Conservation (phyloP, 1,284 basidiomycete genomes). For the Sphaerobolus stellatus region DNA sequence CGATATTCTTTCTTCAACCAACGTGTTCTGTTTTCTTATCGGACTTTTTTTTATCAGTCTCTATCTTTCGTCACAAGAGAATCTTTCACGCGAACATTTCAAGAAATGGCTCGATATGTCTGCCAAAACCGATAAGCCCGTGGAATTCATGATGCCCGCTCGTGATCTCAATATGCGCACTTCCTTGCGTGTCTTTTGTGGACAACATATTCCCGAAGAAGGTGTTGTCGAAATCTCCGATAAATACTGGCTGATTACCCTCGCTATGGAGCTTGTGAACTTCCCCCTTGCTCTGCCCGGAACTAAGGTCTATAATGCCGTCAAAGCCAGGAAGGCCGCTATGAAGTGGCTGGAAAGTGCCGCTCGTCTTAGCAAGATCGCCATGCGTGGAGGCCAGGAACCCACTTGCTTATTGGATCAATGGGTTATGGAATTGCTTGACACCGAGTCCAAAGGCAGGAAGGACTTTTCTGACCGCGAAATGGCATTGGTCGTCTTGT, state of each 20-base stretch:
- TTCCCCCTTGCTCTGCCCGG: conserved; percentile 96
- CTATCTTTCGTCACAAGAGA: conserved; percentile 87
- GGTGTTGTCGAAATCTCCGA: conserved; percentile 82
- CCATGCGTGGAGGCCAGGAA: conserved; percentile 81
- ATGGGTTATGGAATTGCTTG: conserved; percentile 79
- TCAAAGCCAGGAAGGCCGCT: conserved; percentile 88
- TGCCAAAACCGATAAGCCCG: conserved; percentile 49
- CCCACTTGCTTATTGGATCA: conserved; percentile 91
- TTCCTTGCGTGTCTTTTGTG: conserved; percentile 94
- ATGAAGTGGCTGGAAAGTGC: conserved; percentile 84
- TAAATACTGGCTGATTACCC: conserved; percentile 96
- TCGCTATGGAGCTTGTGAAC: conserved; percentile 96
- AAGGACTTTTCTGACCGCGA: conserved; percentile 91
- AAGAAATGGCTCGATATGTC: conserved; percentile 57
- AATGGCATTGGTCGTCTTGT: conserved; percentile 95
- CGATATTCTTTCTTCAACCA: conserved; percentile 25
- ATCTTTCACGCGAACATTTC: conserved; percentile 80
- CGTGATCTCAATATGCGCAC: conserved; percentile 98
- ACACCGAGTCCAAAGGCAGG: conserved; percentile 72
- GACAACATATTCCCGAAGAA: conserved; percentile 81
- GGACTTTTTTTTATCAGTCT: conserved; percentile 50
- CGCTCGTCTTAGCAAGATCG: conserved; percentile 77
- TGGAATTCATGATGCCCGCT: conserved; percentile 86
- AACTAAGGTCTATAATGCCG: conserved; percentile 94
- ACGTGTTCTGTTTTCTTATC: not conserved